Conservation (phyloP, 116 monocot species). For the Trichopus zeylanicus region DNA sequence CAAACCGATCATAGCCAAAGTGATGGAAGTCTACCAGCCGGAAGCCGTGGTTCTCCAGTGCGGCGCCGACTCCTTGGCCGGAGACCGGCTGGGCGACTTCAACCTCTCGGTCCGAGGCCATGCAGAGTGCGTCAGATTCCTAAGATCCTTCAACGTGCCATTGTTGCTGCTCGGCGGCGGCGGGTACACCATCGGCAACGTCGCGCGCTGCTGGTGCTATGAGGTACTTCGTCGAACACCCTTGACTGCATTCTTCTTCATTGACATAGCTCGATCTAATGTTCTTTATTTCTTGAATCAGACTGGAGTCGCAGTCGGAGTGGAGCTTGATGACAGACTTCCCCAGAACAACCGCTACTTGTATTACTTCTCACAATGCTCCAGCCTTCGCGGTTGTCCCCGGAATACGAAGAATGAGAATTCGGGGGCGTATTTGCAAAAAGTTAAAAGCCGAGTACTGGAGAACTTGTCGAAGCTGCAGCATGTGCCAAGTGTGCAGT, state of each 20-base stretch:
- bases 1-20: neutral
- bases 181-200: constrained; percentile 90
- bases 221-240: constrained; percentile 49
- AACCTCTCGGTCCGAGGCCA: neutral
- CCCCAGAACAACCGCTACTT: constrained; percentile 90
- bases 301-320: constrained; percentile 93
- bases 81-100: neutral
- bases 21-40: neutral
- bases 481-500: neutral
- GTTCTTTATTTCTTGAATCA: constrained; percentile 14
- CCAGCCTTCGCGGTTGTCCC: constrained; percentile 40
- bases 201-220: constrained; percentile 92
- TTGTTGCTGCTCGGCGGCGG: constrained; percentile 91
- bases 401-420: neutral
- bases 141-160: constrained; percentile 88
- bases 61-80: neutral
- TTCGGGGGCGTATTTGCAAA: neutral
- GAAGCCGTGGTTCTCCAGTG: neutral
- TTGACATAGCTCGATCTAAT: constrained; percentile 1
- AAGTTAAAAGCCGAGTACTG: neutral
- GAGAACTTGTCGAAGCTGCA: neutral
- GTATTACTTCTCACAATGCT: constrained; percentile 92
- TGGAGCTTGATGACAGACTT: constrained; percentile 78
- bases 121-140: constrained; percentile 22
- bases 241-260: constrained; percentile 3